Evolutionary conservation across 495 filamentous ascomycete species (phyloP).

Genomic region (Penicillium psychrofluorescens): DNA sequence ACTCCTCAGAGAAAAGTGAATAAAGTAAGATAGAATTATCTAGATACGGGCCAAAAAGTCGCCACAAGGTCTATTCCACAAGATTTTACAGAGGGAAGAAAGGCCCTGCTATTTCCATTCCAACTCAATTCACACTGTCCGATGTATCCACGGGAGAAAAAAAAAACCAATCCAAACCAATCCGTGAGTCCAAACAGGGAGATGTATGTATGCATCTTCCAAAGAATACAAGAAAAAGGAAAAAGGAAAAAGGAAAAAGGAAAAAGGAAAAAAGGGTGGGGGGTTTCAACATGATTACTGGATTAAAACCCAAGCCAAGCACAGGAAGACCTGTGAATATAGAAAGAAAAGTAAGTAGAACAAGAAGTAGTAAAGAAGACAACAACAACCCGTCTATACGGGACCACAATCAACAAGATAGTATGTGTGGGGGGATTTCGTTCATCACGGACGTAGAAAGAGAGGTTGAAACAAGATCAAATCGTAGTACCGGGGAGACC

Average conservation of each 20-base stretch:
- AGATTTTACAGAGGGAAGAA: not conserved
- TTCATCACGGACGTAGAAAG: conserved; percentile 18
- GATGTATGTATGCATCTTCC: too few relatives aligned
- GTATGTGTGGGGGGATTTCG: not conserved
- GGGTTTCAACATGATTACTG: not conserved
- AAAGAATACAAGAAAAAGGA: not conserved
- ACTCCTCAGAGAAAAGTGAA: too few relatives aligned
- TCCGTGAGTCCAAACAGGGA: not conserved
- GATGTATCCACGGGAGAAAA: not conserved
- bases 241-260: not conserved
- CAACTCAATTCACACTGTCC: conserved; percentile 9
- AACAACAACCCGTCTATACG: not conserved
- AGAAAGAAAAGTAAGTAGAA: not conserved
- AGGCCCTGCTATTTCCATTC: conserved; percentile 5
- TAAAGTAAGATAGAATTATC: not conserved
- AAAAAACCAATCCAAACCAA: not conserved
- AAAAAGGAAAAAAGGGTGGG: not conserved
- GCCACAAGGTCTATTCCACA: too few relatives aligned
- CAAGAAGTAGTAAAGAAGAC: not conserved
- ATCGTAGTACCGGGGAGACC: conserved; percentile 4
- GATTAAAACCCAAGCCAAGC: not conserved
- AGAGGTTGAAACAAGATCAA: conserved; percentile 7
- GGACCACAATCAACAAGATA: not conserved
- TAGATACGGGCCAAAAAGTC: not conserved
- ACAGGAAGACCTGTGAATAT: not conserved